phyloP scores from a whole-genome alignment of 2,329 filamentous ascomycete species.

The Penicillium griseofulvum region DNA sequence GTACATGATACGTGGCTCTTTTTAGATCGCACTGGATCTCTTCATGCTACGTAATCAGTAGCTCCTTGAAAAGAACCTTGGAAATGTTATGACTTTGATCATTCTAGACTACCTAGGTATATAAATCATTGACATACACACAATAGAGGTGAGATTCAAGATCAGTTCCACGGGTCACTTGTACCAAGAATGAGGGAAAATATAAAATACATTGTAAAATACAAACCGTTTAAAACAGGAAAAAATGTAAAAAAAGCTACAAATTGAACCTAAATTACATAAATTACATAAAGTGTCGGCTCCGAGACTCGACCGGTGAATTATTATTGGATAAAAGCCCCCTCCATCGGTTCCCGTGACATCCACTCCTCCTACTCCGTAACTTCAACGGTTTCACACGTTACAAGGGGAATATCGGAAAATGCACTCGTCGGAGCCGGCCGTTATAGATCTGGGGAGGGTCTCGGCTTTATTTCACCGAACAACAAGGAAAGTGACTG shows the following conservation, averaged over 20 bases:
- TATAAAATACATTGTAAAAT: background rate
- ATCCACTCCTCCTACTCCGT: background rate
- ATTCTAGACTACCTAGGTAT: too few species aligned
- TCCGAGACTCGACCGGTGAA: conserved; percentile 23
- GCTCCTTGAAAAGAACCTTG: too few species aligned
- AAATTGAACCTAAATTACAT: background rate
- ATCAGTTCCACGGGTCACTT: too few species aligned
- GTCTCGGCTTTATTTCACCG: conserved; percentile 20
- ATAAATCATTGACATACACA: too few species aligned
- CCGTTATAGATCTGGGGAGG: conserved; percentile 13
- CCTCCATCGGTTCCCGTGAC: conserved; percentile 2
- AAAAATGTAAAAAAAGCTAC: background rate
- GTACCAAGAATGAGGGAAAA: too few species aligned
- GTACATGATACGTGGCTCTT: too few species aligned
- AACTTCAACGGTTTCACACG: conserved; percentile 15
- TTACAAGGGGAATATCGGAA: background rate
- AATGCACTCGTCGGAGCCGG: conserved; percentile 21
- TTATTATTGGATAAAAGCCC: background rate
- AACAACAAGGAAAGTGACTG: background rate
- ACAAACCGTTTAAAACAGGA: background rate
- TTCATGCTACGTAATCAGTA: too few species aligned
- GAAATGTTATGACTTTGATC: too few species aligned
- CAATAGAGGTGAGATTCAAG: too few species aligned
- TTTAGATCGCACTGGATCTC: too few species aligned
- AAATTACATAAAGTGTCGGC: conserved; percentile 7